Percentiles rank a stretch among this genome's conserved stretches.
phyloP scores from a whole-genome alignment of 495 filamentous ascomycete genomes.

The Xylaria grammica region DNA sequence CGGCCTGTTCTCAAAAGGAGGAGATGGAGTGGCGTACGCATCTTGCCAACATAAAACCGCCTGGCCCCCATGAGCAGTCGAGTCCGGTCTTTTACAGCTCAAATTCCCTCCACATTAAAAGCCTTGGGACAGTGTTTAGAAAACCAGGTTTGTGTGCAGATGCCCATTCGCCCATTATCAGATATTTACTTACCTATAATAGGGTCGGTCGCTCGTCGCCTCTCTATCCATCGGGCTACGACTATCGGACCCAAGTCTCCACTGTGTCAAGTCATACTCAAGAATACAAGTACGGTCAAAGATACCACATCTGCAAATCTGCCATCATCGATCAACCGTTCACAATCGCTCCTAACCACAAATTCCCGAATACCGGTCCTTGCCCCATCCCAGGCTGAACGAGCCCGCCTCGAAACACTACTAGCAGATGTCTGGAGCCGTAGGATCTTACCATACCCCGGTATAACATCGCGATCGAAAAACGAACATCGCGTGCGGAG shows the following conservation, averaged over 20 bases:
- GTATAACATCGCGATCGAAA: conserved; percentile 69
- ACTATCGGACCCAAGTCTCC: conserved; percentile 67
- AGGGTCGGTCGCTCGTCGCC: conserved; percentile 73
- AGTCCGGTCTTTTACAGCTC: conserved; percentile 60
- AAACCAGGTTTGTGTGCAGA: conserved; percentile 54
- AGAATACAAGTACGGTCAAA: conserved; percentile 79
- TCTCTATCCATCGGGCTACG: conserved; percentile 79
- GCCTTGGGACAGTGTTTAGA: conserved; percentile 75
- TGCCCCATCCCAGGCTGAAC: conserved; percentile 72
- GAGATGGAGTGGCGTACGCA: conserved; percentile 75
- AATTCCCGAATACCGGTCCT: conserved; percentile 64
- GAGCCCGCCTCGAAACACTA: conserved; percentile 75
- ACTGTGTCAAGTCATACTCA: conserved; percentile 80
- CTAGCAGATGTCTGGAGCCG: conserved; percentile 84
- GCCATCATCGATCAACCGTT: conserved; percentile 64
- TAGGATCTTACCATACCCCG: conserved; percentile 83
- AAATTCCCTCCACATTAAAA: conserved; percentile 69
- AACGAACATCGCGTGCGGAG: conserved; percentile 70
- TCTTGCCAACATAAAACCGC: conserved; percentile 50
- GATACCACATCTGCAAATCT: conserved; percentile 46
- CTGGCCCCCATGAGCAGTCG: conserved; percentile 50
- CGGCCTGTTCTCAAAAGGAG: conserved; percentile 83
- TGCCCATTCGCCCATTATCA: neutral
- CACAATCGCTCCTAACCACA: conserved; percentile 71
- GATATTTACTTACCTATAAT: conserved; percentile 19